phyloP scores from a whole-genome alignment of 495 filamentous ascomycete genomes.

The Aspergillus diversus region DNA sequence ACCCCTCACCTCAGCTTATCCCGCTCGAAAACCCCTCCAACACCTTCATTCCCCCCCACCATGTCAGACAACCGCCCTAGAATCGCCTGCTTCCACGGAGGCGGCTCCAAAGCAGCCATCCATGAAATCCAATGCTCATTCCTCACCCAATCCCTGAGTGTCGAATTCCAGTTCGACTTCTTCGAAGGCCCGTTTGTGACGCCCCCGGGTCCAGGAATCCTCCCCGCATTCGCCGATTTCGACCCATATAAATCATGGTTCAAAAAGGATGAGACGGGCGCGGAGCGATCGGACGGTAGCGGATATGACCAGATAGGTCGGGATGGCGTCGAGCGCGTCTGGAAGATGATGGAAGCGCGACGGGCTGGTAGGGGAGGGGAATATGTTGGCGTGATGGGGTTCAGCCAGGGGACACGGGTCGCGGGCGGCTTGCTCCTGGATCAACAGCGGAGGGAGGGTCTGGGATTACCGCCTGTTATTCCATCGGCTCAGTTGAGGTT shows the following conservation, averaged over 20 bases:
- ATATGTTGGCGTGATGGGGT: conserved; percentile 62
- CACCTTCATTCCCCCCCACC: not conserved
- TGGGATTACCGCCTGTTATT: not conserved
- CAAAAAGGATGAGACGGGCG: conserved; percentile 52
- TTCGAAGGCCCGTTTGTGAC: conserved; percentile 35
- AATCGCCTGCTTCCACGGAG: conserved; percentile 43
- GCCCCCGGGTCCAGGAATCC: conserved; percentile 41
- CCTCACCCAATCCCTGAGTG: conserved; percentile 25
- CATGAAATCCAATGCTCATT: conserved; percentile 34
- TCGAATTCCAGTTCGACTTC: conserved; percentile 34
- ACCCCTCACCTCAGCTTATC: too few relatives aligned
- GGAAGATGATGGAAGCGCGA: conserved; percentile 42
- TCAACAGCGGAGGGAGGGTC: conserved; percentile 50
- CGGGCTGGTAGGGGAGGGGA: conserved; percentile 47
- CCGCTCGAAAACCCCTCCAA: not conserved
- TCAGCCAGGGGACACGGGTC: conserved; percentile 62
- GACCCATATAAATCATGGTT: conserved; percentile 61
- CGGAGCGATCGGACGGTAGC: conserved; percentile 36
- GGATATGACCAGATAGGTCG: conserved; percentile 24
- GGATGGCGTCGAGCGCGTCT: conserved; percentile 28
- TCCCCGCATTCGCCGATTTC: conserved; percentile 37
- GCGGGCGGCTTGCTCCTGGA: conserved; percentile 51
- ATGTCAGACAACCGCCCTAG: conserved; percentile 27
- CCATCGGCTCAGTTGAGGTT: conserved; percentile 21
- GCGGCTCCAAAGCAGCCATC: conserved; percentile 34